Conservation (phyloP, 768 basidiomycete genomes). For the Rhizopogon roseolus region DNA sequence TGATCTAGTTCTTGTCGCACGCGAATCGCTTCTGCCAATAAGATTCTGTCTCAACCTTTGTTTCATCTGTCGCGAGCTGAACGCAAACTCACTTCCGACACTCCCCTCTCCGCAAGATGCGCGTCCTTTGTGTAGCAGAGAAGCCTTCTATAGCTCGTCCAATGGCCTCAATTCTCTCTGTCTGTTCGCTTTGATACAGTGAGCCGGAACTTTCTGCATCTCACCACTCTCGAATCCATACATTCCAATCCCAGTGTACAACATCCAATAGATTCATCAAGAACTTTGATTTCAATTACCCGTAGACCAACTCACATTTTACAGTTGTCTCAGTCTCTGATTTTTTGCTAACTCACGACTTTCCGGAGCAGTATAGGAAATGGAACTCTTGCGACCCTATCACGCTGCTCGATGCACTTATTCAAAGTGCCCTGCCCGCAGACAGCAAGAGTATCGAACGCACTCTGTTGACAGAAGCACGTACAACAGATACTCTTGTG, state of each 20-base stretch:
- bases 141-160: conserved; percentile 95
- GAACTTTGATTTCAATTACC: conserved; percentile 94
- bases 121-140: conserved; percentile 94
- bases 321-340: conserved; percentile 90
- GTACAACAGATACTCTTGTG: conserved; percentile 76
- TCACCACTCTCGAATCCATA: conserved; percentile 2
- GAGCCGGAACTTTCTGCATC: conserved; percentile 22
- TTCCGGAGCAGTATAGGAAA: conserved; percentile 63
- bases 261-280: conserved; percentile 69
- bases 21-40: neutral
- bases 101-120: conserved; percentile 39
- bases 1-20: neutral
- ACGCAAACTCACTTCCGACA: neutral
- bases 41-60: neutral
- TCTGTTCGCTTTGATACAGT: conserved; percentile 79
- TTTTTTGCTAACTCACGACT: conserved; percentile 78
- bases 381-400: conserved; percentile 92
- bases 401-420: conserved; percentile 81
- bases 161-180: conserved; percentile 87
- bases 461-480: conserved; percentile 75
- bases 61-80: neutral
- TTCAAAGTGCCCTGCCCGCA: conserved; percentile 52
- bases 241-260: conserved; percentile 42
- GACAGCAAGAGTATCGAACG: conserved; percentile 69
- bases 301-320: conserved; percentile 69